These are phyloP conservation scores for Yamadazyma atlantica DNA, from an alignment of 1,139 yeast species.

Conservation along the genomic window DNA sequence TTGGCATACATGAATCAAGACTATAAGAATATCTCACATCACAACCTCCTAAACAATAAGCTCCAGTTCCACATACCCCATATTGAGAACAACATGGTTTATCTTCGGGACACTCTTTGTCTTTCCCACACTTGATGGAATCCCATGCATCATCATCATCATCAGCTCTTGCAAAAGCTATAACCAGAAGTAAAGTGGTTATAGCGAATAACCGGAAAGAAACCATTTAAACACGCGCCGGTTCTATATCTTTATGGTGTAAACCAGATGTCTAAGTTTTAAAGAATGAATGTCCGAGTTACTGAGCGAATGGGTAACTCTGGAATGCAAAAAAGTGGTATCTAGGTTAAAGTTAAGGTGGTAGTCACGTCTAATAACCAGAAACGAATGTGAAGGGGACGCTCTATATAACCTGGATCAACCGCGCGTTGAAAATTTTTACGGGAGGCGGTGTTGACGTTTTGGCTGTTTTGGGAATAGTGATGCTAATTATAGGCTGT, in stretches of 20 bases:
- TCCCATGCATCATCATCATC: constrained; percentile 16
- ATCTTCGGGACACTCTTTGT: constrained; percentile 62
- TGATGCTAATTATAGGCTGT: too few species aligned
- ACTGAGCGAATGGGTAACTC: too few species aligned
- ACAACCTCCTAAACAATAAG: constrained; percentile 80
- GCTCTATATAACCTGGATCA: too few species aligned
- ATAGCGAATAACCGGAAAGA: neutral
- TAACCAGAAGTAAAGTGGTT: constrained; percentile 1
- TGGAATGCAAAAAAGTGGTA: too few species aligned
- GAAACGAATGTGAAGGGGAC: too few species aligned
- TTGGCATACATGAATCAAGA: constrained; percentile 66
- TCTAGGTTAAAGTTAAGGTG: too few species aligned
- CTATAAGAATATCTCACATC: constrained; percentile 66
- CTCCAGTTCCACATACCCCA: constrained; percentile 84
- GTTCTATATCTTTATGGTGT: neutral
- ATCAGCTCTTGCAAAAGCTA: constrained; percentile 16
- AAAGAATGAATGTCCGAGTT: too few species aligned
- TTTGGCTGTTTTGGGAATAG: constrained; percentile 13
- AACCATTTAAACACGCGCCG: neutral
- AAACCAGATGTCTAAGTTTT: too few species aligned
- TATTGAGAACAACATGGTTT: constrained; percentile 82
- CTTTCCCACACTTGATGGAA: constrained; percentile 45
- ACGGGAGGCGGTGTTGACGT: constrained; percentile 10
- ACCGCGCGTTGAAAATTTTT: constrained; percentile 16
- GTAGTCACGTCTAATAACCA: too few species aligned